Percentiles rank a stretch among this genome's conserved stretches.
phyloP scores from a whole-genome alignment of 1,284 basidiomycete genomes.

The Fistulina hepatica region DNA sequence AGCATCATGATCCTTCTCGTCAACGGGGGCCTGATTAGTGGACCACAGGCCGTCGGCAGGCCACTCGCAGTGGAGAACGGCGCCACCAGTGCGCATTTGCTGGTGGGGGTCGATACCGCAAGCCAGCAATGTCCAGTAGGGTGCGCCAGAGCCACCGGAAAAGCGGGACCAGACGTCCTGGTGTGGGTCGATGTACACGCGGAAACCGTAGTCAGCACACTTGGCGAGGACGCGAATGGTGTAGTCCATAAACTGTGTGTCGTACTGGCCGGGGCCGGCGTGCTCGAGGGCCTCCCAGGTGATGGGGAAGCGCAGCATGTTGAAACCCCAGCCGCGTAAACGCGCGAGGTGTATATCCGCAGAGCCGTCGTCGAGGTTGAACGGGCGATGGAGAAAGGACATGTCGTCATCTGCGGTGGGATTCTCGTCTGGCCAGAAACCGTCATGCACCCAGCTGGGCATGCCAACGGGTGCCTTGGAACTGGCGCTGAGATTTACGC shows the following conservation, averaged over 20 bases:
- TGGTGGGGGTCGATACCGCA: constrained; percentile 86
- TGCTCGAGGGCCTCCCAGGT: constrained; percentile 96
- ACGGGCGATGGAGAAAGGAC: constrained; percentile 66
- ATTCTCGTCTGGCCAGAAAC: constrained; percentile 89
- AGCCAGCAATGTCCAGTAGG: constrained; percentile 88
- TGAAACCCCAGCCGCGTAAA: constrained; percentile 89
- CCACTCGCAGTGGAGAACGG: constrained; percentile 87
- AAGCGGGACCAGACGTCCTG: constrained; percentile 97
- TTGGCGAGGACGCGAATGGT: constrained; percentile 78
- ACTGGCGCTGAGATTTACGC: constrained; percentile 87
- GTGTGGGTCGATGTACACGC: constrained; percentile 92
- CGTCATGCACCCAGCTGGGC: constrained; percentile 63
- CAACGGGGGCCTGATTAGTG: no score
- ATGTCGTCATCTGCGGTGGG: constrained; percentile 55
- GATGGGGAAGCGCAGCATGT: constrained; percentile 83
- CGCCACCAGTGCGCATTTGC: constrained; percentile 77
- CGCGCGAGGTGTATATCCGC: constrained; percentile 85
- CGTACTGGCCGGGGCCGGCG: constrained; percentile 85
- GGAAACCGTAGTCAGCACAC: constrained; percentile 93
- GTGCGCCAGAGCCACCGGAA: constrained; percentile 92
- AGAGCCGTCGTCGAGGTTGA: constrained; percentile 75
- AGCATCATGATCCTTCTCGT: constrained; percentile 33
- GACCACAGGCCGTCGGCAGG: no score
- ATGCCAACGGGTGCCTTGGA: constrained; percentile 73
- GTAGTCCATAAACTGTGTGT: constrained; percentile 89